Evolutionary conservation across 2,329 filamentous ascomycete genomes (phyloP).

Genomic region (Fusarium concolor): DNA sequence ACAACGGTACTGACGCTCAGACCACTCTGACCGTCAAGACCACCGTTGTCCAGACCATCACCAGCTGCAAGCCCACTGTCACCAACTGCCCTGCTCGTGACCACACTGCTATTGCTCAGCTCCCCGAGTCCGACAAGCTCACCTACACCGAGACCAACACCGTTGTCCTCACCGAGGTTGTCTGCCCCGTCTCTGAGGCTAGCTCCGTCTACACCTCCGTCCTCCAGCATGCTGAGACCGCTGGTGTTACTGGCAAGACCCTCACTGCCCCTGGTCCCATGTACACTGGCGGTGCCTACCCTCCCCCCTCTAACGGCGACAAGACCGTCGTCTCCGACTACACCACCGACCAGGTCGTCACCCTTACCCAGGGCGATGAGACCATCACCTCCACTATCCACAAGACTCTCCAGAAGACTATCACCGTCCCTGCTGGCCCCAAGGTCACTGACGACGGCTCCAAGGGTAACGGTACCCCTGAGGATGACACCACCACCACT

Average conservation of each 20-base stretch:
- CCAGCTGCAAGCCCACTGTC: conserved; percentile 67
- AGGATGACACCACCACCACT: conserved; percentile 54
- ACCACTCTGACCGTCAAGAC: conserved; percentile 63
- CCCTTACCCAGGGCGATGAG: conserved; percentile 52
- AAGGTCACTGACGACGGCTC: conserved; percentile 31
- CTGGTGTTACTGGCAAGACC: conserved; percentile 52
- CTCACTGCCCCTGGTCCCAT: conserved; percentile 43
- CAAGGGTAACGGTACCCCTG: conserved; percentile 36
- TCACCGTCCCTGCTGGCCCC: conserved; percentile 45
- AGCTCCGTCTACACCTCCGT: conserved; percentile 56
- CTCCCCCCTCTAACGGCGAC: conserved; percentile 29
- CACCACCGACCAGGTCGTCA: conserved; percentile 50
- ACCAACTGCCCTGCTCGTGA: conserved; percentile 64
- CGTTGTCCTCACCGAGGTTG: conserved; percentile 54
- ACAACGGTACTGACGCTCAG: conserved; percentile 47
- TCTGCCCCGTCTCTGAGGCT: conserved; percentile 60
- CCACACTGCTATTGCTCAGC: conserved; percentile 49
- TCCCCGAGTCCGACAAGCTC: conserved; percentile 52
- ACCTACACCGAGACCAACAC: conserved; percentile 54
- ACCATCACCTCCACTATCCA: conserved; percentile 59
- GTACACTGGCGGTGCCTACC: conserved; percentile 53
- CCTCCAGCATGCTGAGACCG: conserved; percentile 52
- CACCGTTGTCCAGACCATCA: conserved; percentile 68
- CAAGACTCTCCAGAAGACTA: conserved; percentile 56
- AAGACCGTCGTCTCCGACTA: conserved; percentile 45